A percentile compares a stretch with the other conserved stretches of the same genome.
These are phyloP conservation scores for Drechmeria coniospora DNA, from an alignment of 2,329 filamentous ascomycete genomes.

Conservation along the genomic window DNA sequence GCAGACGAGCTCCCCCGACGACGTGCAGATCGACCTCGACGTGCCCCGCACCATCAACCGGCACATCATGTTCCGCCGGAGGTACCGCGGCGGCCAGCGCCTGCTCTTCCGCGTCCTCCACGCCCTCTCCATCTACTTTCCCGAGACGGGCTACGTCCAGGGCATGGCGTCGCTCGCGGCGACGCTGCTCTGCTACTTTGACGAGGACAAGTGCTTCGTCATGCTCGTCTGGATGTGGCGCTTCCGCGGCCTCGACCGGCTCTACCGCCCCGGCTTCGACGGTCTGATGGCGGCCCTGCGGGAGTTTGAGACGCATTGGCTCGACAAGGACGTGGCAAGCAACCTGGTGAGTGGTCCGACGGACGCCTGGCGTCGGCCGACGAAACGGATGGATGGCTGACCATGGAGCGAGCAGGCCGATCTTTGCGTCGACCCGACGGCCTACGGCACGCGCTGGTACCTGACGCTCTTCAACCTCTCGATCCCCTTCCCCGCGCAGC, in stretches of 20 bases:
- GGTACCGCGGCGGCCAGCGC: conserved; percentile 85
- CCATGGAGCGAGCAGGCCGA: conserved; percentile 40
- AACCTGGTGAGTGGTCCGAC: conserved; percentile 50
- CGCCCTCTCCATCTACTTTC: conserved; percentile 79
- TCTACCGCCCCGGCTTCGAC: conserved; percentile 73
- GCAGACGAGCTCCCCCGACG: conserved; percentile 63
- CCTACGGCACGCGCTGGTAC: conserved; percentile 97
- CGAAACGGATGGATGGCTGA: neutral
- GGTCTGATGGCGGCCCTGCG: conserved; percentile 74
- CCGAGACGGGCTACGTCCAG: conserved; percentile 87
- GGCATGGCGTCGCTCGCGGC: conserved; percentile 92
- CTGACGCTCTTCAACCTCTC: conserved; percentile 95
- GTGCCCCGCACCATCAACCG: conserved; percentile 88
- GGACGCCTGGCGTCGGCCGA: neutral
- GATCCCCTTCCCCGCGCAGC: conserved; percentile 83
- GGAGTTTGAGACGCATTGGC: conserved; percentile 77
- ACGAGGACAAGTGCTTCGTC: conserved; percentile 85
- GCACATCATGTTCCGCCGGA: conserved; percentile 90
- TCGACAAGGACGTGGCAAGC: conserved; percentile 62
- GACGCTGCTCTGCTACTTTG: conserved; percentile 89
- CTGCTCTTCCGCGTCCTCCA: conserved; percentile 87
- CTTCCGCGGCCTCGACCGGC: conserved; percentile 65
- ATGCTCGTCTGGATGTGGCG: conserved; percentile 96
- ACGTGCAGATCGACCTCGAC: conserved; percentile 93
- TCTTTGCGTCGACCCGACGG: conserved; percentile 67